These are phyloP conservation scores for Penicillium cosmopolitanum DNA, from an alignment of 495 filamentous ascomycete genomes.

Conservation along the genomic window DNA sequence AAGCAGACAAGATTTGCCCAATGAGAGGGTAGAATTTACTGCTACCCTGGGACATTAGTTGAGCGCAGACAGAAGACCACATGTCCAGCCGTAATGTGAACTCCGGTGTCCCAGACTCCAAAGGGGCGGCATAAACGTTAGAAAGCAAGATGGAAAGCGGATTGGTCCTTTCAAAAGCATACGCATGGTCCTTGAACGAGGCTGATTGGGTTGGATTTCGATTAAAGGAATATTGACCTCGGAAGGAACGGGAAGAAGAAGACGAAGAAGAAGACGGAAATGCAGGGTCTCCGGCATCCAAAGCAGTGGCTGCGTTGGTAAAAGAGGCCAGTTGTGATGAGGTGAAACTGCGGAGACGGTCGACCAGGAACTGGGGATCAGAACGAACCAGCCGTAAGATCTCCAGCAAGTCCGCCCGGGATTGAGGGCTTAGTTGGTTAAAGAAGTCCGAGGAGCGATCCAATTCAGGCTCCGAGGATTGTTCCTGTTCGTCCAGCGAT, in stretches of 20 bases:
- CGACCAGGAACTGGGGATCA: slow-evolving; percentile 84
- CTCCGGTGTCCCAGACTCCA: slow-evolving; percentile 77
- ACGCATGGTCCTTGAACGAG: slow-evolving; percentile 47
- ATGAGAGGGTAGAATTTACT: slow-evolving; percentile 47
- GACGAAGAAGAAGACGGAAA: slow-evolving; percentile 73
- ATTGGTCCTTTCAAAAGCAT: slow-evolving; percentile 84
- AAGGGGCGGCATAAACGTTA: slow-evolving; percentile 73
- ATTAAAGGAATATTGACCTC: slow-evolving; percentile 55
- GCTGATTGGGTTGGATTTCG: slow-evolving; percentile 62
- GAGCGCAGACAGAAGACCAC: slow-evolving; percentile 87
- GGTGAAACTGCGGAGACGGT: slow-evolving; percentile 72
- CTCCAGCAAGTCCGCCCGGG: slow-evolving; percentile 72
- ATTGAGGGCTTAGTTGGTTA: slow-evolving; percentile 74
- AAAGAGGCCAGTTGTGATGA: slow-evolving; percentile 73
- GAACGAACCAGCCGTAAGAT: slow-evolving; percentile 83
- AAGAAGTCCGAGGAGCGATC: slow-evolving; percentile 69
- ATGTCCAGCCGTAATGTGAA: slow-evolving; percentile 77
- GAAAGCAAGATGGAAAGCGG: slow-evolving; percentile 83
- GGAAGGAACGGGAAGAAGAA: slow-evolving; percentile 59
- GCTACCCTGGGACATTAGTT: slow-evolving; percentile 56
- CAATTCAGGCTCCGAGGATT: slow-evolving; percentile 33
- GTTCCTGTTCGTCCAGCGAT: slow-evolving; percentile 43
- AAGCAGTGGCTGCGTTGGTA: slow-evolving; percentile 71
- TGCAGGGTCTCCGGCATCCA: slow-evolving; percentile 80
- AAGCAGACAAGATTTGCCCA: slow-evolving; percentile 69